Evolutionary conservation across 768 basidiomycete genomes (phyloP).

Genomic region (Lanmaoa pseudosensibilis): DNA sequence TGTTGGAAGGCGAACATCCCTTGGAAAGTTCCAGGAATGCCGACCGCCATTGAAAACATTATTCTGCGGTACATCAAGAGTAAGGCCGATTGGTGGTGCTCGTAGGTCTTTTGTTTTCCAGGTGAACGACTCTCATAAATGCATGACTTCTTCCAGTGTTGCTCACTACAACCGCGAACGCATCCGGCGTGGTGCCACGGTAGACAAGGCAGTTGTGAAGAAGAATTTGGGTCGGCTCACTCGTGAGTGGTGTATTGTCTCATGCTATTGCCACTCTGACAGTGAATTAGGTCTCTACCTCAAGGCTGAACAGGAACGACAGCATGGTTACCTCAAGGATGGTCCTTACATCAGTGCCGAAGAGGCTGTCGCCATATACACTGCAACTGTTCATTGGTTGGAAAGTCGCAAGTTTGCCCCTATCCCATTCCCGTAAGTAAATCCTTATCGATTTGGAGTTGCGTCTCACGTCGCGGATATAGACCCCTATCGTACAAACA

Average conservation of each 20-base stretch:
- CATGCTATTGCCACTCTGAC: conserved; percentile 1
- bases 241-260: conserved; percentile 48
- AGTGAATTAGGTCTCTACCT: conserved; percentile 71
- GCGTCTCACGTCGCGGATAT: conserved; percentile 3
- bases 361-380: conserved; percentile 98
- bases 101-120: conserved; percentile 43
- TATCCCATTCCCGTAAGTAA: conserved; percentile 90
- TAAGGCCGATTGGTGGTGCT: conserved; percentile 99
- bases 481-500: conserved; percentile 98
- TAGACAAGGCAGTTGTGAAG: conserved; percentile 98
- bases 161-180: conserved; percentile 98
- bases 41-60: conserved; percentile 98
- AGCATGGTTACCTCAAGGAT: conserved; percentile 98
- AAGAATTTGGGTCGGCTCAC: conserved; percentile 99
- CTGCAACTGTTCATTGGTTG: conserved; percentile 98
- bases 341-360: conserved; percentile 99
- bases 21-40: conserved; percentile 99
- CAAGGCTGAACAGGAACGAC: conserved; percentile 98
- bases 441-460: not conserved
- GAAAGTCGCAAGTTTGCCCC: conserved; percentile 98
- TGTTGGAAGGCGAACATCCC: conserved; percentile 98
- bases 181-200: conserved; percentile 94
- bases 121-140: not conserved
- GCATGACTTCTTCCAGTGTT: conserved; percentile 48
- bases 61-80: conserved; percentile 98